Conservation (phyloP, 345 rosid species). For the Aegle marmelos region DNA sequence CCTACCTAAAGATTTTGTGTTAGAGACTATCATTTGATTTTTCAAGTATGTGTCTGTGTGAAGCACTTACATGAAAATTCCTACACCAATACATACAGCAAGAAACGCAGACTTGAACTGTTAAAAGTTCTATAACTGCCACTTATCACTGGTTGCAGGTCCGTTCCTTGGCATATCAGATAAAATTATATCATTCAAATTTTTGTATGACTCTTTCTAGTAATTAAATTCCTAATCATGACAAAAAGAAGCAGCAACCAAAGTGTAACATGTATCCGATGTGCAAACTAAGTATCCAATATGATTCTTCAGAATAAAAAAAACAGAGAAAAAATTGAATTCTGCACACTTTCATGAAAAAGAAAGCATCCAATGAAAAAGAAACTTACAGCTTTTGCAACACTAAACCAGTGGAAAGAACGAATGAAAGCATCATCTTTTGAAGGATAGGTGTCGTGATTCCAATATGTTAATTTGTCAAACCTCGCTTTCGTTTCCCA, state of each 20-base stretch:
- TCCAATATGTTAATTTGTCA: constrained; percentile 78
- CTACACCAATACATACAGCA: too few species aligned
- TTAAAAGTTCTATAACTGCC: too few species aligned
- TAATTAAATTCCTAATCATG: background rate
- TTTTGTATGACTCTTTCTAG: background rate
- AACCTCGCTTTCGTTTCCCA: constrained; percentile 83
- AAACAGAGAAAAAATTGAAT: background rate
- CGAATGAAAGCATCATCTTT: constrained; percentile 70
- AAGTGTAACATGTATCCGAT: background rate
- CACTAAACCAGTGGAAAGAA: constrained; percentile 65
- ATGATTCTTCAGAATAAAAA: background rate
- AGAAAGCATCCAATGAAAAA: background rate
- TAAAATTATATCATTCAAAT: background rate
- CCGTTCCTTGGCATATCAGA: background rate
- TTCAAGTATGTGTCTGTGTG: too few species aligned
- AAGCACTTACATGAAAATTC: too few species aligned
- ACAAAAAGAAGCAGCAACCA: background rate
- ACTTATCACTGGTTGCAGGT: background rate
- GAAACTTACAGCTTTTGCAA: constrained; percentile 72
- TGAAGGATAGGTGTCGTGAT: constrained; percentile 76
- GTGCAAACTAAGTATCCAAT: background rate
- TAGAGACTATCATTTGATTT: too few species aligned
- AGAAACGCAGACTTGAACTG: too few species aligned
- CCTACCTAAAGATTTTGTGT: too few species aligned
- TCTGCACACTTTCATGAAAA: background rate